Conservation (phyloP, 345 rosid genomes). For the Eutrema heterophyllum region DNA sequence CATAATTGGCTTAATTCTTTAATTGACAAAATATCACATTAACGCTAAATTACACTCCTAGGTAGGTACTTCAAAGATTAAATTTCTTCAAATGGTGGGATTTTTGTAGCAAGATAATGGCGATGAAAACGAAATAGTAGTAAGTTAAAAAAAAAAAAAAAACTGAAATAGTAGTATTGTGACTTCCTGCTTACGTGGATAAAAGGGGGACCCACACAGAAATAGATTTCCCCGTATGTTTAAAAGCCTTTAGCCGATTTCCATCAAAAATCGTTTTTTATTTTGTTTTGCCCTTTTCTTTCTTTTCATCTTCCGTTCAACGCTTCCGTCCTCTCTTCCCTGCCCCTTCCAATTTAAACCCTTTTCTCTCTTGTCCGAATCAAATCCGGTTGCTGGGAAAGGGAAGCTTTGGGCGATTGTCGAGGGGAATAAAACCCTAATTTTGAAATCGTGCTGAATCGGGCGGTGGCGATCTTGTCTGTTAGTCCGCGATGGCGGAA, state of each 20-base stretch:
- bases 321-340: not conserved
- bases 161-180: not conserved
- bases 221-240: constrained; percentile 3
- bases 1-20: no score
- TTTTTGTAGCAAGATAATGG: not conserved
- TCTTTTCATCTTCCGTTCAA: not conserved
- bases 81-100: no score
- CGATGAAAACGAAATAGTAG: not conserved
- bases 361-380: constrained; percentile 22
- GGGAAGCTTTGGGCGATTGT: not conserved
- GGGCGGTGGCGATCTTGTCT: not conserved
- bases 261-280: not conserved
- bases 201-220: not conserved
- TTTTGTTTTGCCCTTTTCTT: no score
- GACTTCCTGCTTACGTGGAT: constrained; percentile 20
- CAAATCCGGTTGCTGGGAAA: constrained; percentile 12
- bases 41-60: no score
- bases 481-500: constrained; percentile 50
- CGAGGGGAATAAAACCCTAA: constrained; percentile 28
- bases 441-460: constrained; percentile 16
- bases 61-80: no score
- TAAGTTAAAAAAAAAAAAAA: no score
- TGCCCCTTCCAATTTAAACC: constrained; percentile 15
- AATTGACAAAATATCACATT: no score
- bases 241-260: not conserved